Evolutionary conservation across 2,329 filamentous ascomycete genomes (phyloP).

Genomic region (Colletotrichum camelliae): DNA sequence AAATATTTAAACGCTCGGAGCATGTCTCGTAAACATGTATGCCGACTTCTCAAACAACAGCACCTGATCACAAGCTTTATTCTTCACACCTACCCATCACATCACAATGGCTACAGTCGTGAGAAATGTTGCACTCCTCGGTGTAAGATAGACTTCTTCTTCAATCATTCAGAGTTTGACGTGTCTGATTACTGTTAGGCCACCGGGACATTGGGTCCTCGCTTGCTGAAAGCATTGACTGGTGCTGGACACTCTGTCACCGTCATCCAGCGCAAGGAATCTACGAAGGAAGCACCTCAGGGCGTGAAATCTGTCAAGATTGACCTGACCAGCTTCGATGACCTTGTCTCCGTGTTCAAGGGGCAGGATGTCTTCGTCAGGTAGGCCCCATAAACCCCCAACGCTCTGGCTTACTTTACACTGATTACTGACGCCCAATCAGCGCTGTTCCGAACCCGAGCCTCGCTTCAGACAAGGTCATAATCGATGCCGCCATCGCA

Average conservation of each 20-base stretch:
- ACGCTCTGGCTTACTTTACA: too few species aligned
- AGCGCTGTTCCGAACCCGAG: not conserved
- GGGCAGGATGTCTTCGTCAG: not conserved
- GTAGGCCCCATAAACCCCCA: not conserved
- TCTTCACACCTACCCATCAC: too few species aligned
- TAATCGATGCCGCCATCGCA: not conserved
- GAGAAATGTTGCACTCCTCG: not conserved
- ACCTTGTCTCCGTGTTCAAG: not conserved
- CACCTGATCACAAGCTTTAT: not conserved
- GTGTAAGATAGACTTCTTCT: not conserved
- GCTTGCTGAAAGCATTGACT: not conserved
- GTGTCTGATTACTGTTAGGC: not conserved
- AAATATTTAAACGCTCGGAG: not conserved
- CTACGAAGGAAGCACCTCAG: not conserved
- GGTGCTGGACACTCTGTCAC: not conserved
- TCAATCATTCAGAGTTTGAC: too few species aligned
- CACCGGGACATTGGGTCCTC: not conserved
- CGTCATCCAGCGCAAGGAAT: not conserved
- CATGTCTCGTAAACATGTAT: rapidly evolving
- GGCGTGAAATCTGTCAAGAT: not conserved
- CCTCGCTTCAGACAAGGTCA: not conserved
- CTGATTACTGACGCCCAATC: not conserved
- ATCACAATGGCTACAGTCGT: not conserved
- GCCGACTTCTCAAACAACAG: not conserved
- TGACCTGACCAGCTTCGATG: not conserved